A percentile compares a stretch with the other conserved stretches of the same genome.
Conservation (phyloP, 2,329 filamentous ascomycete genomes). For the Mycosphaerella sp. region DNA sequence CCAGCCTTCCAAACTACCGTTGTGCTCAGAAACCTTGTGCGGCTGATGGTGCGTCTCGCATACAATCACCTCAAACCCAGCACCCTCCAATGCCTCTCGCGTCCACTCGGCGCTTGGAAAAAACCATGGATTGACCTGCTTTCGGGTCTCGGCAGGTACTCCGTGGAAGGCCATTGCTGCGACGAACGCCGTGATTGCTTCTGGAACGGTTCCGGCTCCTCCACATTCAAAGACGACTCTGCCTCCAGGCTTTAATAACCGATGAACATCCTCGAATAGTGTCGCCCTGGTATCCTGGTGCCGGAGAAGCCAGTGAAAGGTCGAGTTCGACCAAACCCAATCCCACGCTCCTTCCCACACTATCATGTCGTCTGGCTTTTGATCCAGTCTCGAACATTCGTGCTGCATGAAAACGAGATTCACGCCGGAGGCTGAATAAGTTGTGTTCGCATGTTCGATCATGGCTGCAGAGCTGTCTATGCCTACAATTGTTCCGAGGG, state of each 20-base stretch:
- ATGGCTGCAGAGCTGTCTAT: slow-evolving; percentile 37
- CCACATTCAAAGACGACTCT: slow-evolving; percentile 58
- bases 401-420: slow-evolving; percentile 10
- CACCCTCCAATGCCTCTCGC: slow-evolving; percentile 31
- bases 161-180: slow-evolving; percentile 38
- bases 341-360: slow-evolving; percentile 28
- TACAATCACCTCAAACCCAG: slow-evolving; percentile 41
- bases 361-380: slow-evolving; percentile 10
- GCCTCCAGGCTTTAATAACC: slow-evolving; percentile 50
- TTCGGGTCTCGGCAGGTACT: slow-evolving; percentile 38
- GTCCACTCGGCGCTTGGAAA: slow-evolving; percentile 57
- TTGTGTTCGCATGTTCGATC: slow-evolving; percentile 30
- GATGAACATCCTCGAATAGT: slow-evolving; percentile 50
- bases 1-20: slow-evolving; percentile 54
- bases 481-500: slow-evolving; percentile 32
- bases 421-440: not conserved
- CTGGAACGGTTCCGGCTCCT: slow-evolving; percentile 60
- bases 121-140: slow-evolving; percentile 59
- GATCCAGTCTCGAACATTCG: slow-evolving; percentile 2
- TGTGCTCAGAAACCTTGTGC: slow-evolving; percentile 45
- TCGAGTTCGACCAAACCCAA: slow-evolving; percentile 40
- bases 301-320: slow-evolving; percentile 46
- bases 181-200: slow-evolving; percentile 55
- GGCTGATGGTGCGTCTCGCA: slow-evolving; percentile 59
- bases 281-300: slow-evolving; percentile 37